Evolutionary conservation across 2,329 filamentous ascomycete species (phyloP), one percentile per base, ranked within the genome.

Genomic region (Pleurostoma richardsiae): DNA sequence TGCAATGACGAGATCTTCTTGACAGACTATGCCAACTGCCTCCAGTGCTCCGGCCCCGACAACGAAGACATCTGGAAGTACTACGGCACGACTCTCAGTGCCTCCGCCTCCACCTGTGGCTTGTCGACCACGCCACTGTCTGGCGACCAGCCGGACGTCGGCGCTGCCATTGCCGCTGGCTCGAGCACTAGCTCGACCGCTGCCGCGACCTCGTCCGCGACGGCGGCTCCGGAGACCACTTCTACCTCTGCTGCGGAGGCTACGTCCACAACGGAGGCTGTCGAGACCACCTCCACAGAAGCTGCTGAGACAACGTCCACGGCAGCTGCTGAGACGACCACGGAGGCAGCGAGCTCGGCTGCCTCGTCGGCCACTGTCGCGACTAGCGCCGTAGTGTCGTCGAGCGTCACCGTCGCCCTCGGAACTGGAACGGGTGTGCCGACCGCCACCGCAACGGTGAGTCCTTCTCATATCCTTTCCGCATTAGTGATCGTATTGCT

Each of bases 41-140:
- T 71, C 30, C 57, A 64, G 49, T 72, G 69, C 54, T 40, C 58
- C n/a, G 56, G 56, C 33, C 52, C 66, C 1, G 68, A 71, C 48
- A 71, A 71, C 52, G 47, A 58, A 31, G 58, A 69, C 49, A 70
- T 70, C 54, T 72, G 69, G 69, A 53, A 57, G 29, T 68, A 65
- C 55, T 72, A 72, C 47, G 64, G 69, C 30, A 48, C 42, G 29
- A 57, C 57, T 2, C 48, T 72, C 43, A 57, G 53, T 19, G 52
- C 29, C 4, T 58, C 56, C 4, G 69, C 61, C 10, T 43, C 45
- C 3, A 46, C 41, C 3, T 67, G 64, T 44, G 60, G 56, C 5
- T 53, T 64, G 26, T 46, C 56, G 11, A 56, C 55, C 11, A 54
- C 53, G 4, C 56, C 56, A 1, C 33, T 48, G 30, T 29, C 49